Percentiles rank a stretch among this genome's conserved stretches.
These are phyloP conservation scores for Obba rivulosa DNA, from an alignment of 768 basidiomycete species.

Conservation along the genomic window DNA sequence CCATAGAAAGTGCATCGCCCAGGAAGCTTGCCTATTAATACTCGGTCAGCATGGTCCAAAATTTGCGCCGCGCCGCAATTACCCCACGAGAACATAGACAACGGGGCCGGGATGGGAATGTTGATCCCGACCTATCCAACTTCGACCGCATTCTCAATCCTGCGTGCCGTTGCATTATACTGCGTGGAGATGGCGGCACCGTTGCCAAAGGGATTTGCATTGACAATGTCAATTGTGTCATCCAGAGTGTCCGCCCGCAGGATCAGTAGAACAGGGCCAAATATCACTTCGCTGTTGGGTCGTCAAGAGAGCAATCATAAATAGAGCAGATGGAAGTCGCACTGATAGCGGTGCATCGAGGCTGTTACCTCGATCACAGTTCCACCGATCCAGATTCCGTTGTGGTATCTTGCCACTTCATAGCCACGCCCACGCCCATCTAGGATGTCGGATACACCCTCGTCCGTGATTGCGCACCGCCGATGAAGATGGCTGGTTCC, in stretches of 20 bases:
- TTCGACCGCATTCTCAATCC: slow-evolving; percentile 82
- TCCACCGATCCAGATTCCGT: slow-evolving; percentile 92
- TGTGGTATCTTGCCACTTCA: slow-evolving; percentile 61
- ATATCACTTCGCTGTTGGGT: slow-evolving; percentile 75
- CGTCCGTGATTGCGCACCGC: slow-evolving; percentile 68
- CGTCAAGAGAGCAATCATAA: neutral
- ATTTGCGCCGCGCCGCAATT: neutral
- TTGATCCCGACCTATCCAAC: slow-evolving; percentile 92
- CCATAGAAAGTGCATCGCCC: slow-evolving; percentile 87
- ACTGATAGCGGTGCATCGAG: slow-evolving; percentile 83
- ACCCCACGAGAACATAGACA: slow-evolving; percentile 90
- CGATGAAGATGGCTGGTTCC: slow-evolving; percentile 63
- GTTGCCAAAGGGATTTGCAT: slow-evolving; percentile 85
- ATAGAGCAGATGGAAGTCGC: slow-evolving; percentile 22
- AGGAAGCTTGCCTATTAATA: slow-evolving; percentile 53
- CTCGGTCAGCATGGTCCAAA: neutral
- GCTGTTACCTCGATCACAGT: slow-evolving; percentile 78
- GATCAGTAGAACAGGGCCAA: slow-evolving; percentile 81
- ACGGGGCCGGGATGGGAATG: slow-evolving; percentile 84
- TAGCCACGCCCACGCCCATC: slow-evolving; percentile 79
- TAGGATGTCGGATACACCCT: slow-evolving; percentile 84
- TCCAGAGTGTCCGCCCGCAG: slow-evolving; percentile 77
- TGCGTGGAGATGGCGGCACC: slow-evolving; percentile 96
- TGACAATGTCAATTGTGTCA: slow-evolving; percentile 83
- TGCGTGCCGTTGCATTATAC: slow-evolving; percentile 87